A percentile compares a stretch with the other conserved stretches of the same genome.
Conservation (phyloP, 805 yeast species). For the Hyphopichia homilentoma region DNA sequence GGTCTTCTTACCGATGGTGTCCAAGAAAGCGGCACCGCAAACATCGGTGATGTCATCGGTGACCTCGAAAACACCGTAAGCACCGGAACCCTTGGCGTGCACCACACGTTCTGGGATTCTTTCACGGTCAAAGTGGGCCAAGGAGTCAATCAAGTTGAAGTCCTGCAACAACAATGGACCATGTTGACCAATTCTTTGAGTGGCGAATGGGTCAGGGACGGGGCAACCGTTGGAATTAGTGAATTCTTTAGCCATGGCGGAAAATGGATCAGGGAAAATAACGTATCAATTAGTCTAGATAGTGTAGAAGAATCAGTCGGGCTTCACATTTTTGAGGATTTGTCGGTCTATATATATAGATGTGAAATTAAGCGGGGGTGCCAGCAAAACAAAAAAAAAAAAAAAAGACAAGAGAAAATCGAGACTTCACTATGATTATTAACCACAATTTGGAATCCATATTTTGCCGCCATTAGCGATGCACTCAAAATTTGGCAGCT, state of each 20-base stretch:
- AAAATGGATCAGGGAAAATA: background rate
- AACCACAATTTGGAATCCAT: too few relatives aligned
- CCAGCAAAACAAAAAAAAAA: too few relatives aligned
- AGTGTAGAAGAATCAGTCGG: background rate
- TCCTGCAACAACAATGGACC: slow-evolving; percentile 85
- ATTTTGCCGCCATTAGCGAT: too few relatives aligned
- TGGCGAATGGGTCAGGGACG: slow-evolving; percentile 70
- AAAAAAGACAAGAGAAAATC: too few relatives aligned
- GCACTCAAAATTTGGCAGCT: too few relatives aligned
- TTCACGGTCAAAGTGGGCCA: slow-evolving; percentile 87
- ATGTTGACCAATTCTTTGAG: slow-evolving; percentile 68
- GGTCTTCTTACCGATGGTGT: slow-evolving; percentile 76
- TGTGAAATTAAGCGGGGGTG: too few relatives aligned
- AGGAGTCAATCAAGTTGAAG: slow-evolving; percentile 71
- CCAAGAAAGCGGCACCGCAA: slow-evolving; percentile 66
- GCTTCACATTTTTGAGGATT: background rate
- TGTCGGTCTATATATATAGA: too few relatives aligned
- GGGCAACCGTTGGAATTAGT: slow-evolving; percentile 78
- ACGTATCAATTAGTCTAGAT: too few relatives aligned
- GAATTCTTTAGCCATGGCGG: slow-evolving; percentile 50
- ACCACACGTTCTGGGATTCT: slow-evolving; percentile 91
- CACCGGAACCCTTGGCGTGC: slow-evolving; percentile 93
- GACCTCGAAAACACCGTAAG: slow-evolving; percentile 81
- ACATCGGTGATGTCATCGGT: slow-evolving; percentile 80
- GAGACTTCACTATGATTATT: too few relatives aligned